Base-by-base conservation (phyloP, 768 basidiomycete genomes). In the Brasilioporus rufonigricans region DNA sequence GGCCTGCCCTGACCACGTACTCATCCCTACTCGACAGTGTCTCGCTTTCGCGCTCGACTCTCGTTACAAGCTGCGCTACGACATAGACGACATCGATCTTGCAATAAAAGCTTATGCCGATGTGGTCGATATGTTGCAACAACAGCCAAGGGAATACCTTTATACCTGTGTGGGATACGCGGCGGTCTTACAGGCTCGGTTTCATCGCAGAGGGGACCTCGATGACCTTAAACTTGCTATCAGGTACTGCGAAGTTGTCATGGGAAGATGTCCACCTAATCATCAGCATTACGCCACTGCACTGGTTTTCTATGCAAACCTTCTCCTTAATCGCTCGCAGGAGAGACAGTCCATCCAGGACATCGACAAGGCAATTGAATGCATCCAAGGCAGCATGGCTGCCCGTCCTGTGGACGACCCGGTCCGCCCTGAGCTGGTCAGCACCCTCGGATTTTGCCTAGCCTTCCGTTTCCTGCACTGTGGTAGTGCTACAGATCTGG, bases 401-500 rank as follows among this genome's bases (percentile, higher is more conserved):
- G 14, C 46, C 8, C 45, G 63, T 40, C 33, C 23, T 12, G 14
- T 24, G n/a, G 53, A 53, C 11, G 36, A 61, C n/a, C 23, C 49
- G 5, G 29, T 23, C n/a, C 53, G 51, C 2, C 19, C 46, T 9
- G 33, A 24, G 40, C 26, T 59, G 0, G 43, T 63, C 31, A 50
- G 53, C 33, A 45, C 27, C 21, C 59, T 62, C 10, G 65, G 66
- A 1, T 48, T 38, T 47, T 54, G 60, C 18, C 45, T 62, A 8
- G 18, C 40, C 16, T 29, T 14, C 19, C 62, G 70, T 18, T 71
- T 64, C 48, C 0, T 60, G n/a, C 51, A 55, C 24, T 40, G 35
- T 8, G 68, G 71, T 7, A 48, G 49, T n/a, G 36, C 23, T 5
- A 24, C 49, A 14, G 68, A 71, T 51, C 49, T 73, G 1, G 64